Percentiles rank a stretch among this genome's conserved stretches.
Evolutionary conservation across 768 basidiomycete species (phyloP).

Genomic region (Boletus reticuloceps): DNA sequence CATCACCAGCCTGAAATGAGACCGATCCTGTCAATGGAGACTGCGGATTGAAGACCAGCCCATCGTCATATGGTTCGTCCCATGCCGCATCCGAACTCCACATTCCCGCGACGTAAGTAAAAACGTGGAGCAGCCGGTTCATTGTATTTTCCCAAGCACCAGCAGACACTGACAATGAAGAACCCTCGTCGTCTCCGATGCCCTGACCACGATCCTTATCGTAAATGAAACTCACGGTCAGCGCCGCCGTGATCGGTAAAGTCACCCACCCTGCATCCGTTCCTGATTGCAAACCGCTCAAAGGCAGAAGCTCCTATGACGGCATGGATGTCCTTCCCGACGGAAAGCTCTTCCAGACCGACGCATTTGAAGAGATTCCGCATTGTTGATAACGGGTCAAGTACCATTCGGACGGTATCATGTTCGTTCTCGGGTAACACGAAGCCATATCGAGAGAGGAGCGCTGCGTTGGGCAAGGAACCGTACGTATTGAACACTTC

Average conservation of each 20-base stretch:
- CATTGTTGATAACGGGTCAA: constrained; percentile 19
- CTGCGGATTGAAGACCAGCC: constrained; percentile 27
- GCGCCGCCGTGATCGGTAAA: constrained; percentile 25
- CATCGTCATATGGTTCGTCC: constrained; percentile 23
- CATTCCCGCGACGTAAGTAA: constrained; percentile 18
- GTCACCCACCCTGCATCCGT: constrained; percentile 24
- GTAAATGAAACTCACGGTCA: constrained; percentile 16
- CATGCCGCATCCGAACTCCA: constrained; percentile 25
- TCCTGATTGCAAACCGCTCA: constrained; percentile 19
- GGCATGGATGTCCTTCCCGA: constrained; percentile 13
- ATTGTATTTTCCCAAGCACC: constrained; percentile 15
- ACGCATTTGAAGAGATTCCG: constrained; percentile 11
- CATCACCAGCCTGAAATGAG: constrained; percentile 11
- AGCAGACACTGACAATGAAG: constrained; percentile 2
- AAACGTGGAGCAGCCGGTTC: constrained; percentile 13
- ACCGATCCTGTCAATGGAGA: constrained; percentile 15
- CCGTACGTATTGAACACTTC: constrained; percentile 82
- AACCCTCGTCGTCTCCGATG: constrained; percentile 6
- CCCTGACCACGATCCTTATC: constrained; percentile 26
- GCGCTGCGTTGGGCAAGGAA: constrained; percentile 59
- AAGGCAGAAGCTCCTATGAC: constrained; percentile 11
- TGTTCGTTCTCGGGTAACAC: constrained; percentile 68
- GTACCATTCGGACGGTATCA: constrained; percentile 46
- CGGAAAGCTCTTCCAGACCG: constrained; percentile 3
- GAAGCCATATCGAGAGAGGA: constrained; percentile 73